These are phyloP conservation scores for Fulvia fulva DNA, from an alignment of 2,329 filamentous ascomycete genomes.

Conservation along the genomic window DNA sequence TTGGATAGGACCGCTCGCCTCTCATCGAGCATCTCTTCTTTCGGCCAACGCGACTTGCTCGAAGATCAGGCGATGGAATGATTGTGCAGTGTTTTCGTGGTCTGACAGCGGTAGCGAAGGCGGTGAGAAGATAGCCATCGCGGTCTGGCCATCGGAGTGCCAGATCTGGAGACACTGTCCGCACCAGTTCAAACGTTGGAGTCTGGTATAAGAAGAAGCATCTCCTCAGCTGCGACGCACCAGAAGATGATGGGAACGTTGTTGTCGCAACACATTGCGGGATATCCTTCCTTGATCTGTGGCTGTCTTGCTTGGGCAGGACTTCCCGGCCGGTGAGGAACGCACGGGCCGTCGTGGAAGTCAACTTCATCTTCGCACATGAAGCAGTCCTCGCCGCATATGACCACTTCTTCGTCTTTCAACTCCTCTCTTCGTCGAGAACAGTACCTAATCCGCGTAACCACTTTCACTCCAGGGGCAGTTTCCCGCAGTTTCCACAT, in stretches of 20 bases:
- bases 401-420: not conserved
- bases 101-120: not conserved
- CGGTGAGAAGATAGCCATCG: not conserved
- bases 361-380: too few relatives aligned
- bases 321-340: not conserved
- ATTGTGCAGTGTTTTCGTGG: not conserved
- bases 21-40: not conserved
- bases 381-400: not conserved
- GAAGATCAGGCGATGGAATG: not conserved
- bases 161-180: not conserved
- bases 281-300: not conserved
- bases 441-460: not conserved
- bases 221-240: not conserved
- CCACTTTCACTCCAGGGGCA: not conserved
- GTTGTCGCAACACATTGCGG: not conserved
- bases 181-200: not conserved
- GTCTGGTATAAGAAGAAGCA: not conserved
- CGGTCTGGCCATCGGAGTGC: not conserved
- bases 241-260: not conserved
- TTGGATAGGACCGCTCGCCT: not conserved
- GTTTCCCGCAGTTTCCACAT: not conserved
- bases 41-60: not conserved
- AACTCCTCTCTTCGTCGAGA: not conserved
- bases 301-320: not conserved
- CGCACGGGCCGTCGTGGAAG: too few relatives aligned